A percentile compares a stretch with the other conserved stretches of the same genome.
These are phyloP conservation scores for Camellia lanceoleosa DNA, from an alignment of 148 eudicot species.

Conservation along the genomic window DNA sequence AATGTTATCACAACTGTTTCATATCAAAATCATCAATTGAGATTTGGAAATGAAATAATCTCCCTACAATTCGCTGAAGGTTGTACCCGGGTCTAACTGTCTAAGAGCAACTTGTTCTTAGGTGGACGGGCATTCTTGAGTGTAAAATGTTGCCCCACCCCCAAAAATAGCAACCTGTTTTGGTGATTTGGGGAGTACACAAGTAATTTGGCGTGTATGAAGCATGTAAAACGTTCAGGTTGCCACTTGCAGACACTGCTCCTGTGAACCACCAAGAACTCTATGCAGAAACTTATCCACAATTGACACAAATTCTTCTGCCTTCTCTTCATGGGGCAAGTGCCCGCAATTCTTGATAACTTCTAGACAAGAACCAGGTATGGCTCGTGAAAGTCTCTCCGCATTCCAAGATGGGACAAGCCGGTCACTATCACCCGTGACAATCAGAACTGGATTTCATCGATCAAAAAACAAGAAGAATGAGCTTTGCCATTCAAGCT, in stretches of 20 bases:
- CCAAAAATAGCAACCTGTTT: no score
- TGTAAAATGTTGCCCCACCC: no score
- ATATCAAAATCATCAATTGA: background rate
- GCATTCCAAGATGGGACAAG: slow-evolving; percentile 87
- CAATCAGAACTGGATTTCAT: slow-evolving; percentile 55
- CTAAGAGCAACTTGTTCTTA: no score
- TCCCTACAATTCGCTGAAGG: background rate
- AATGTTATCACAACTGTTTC: background rate
- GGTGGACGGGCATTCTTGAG: no score
- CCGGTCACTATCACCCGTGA: slow-evolving; percentile 82
- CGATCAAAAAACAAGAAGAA: slow-evolving; percentile 2
- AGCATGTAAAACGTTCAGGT: slow-evolving; percentile 1
- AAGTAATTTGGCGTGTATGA: background rate
- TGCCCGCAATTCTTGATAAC: slow-evolving; percentile 84
- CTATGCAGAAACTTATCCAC: slow-evolving; percentile 57
- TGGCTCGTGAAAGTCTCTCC: slow-evolving; percentile 65
- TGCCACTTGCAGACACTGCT: slow-evolving; percentile 42
- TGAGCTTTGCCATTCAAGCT: background rate
- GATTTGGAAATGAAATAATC: background rate
- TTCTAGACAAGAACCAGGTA: slow-evolving; percentile 69
- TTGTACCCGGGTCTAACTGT: no score
- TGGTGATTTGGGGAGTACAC: no score
- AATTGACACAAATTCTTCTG: slow-evolving; percentile 62
- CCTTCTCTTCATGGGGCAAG: slow-evolving; percentile 85
- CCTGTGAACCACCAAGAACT: slow-evolving; percentile 41